phyloP scores from a whole-genome alignment of 2,329 filamentous ascomycete genomes.

The Tolypocladium tropicale region DNA sequence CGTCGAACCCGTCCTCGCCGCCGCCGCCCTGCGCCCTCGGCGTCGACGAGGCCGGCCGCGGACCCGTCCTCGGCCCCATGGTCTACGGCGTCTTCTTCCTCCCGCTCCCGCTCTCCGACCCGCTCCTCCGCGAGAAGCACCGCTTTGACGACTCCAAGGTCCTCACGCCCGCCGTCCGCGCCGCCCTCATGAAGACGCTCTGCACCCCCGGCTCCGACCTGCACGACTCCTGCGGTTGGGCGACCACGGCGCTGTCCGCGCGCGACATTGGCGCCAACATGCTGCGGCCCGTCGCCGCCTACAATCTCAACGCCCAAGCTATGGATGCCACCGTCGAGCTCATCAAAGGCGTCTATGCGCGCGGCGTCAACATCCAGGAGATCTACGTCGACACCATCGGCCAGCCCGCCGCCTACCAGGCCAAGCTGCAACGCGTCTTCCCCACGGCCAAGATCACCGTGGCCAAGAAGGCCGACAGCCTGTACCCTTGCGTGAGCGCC shows the following conservation, averaged over 20 bases:
- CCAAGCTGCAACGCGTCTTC: conserved; percentile 73
- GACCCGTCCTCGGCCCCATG: conserved; percentile 81
- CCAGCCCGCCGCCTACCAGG: conserved; percentile 72
- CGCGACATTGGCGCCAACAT: conserved; percentile 73
- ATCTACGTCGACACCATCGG: conserved; percentile 96
- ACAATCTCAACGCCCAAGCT: conserved; percentile 94
- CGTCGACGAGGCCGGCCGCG: conserved; percentile 88
- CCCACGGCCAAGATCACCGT: conserved; percentile 67
- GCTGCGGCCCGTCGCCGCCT: conserved; percentile 53
- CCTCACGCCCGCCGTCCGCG: conserved; percentile 69
- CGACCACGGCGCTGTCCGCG: conserved; percentile 69
- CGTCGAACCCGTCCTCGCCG: conserved; percentile 21
- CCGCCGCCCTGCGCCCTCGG: conserved; percentile 58
- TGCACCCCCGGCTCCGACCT: conserved; percentile 51
- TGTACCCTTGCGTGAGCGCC: conserved; percentile 88
- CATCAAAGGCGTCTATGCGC: conserved; percentile 65
- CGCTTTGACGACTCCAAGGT: conserved; percentile 95
- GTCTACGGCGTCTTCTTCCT: conserved; percentile 66
- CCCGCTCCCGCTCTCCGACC: conserved; percentile 58
- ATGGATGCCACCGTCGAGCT: conserved; percentile 83
- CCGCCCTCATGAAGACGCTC: conserved; percentile 56
- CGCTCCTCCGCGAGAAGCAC: conserved; percentile 67
- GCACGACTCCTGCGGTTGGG: conserved; percentile 62
- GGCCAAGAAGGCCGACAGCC: conserved; percentile 82
- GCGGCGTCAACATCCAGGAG: conserved; percentile 73